Evolutionary conservation across 83 land plant species (phyloP).

Genomic region (Diphasiastrum complanatum): DNA sequence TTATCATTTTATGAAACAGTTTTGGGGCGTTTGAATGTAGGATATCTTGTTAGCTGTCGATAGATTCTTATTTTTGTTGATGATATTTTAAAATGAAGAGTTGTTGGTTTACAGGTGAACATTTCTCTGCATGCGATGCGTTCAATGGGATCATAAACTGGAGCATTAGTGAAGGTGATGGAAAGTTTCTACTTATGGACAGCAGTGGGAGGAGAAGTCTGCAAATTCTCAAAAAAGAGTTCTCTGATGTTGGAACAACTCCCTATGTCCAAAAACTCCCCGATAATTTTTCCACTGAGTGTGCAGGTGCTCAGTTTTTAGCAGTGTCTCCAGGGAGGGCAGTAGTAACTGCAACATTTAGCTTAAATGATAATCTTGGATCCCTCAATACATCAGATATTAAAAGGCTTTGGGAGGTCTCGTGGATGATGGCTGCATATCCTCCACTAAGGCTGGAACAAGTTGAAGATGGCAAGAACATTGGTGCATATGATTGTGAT

Average conservation of each 20-base stretch:
- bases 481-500: conserved; percentile 29
- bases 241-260: not conserved
- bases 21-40: too few species aligned
- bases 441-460: conserved; percentile 32
- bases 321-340: not conserved
- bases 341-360: conserved; percentile 23
- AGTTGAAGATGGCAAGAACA: conserved; percentile 26
- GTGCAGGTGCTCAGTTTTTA: too few species aligned
- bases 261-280: not conserved
- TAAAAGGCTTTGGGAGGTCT: conserved; percentile 18
- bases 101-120: conserved; percentile 16
- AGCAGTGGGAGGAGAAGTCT: not conserved
- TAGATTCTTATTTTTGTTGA: too few species aligned
- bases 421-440: conserved; percentile 41
- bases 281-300: too few species aligned
- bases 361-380: conserved; percentile 6
- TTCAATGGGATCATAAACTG: conserved; percentile 20
- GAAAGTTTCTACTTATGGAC: conserved; percentile 10
- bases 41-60: too few species aligned
- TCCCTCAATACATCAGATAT: not conserved
- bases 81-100: too few species aligned
- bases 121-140: conserved; percentile 26
- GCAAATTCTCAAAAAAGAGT: not conserved
- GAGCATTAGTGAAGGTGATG: conserved; percentile 25
- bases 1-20: too few species aligned